Evolutionary conservation across 225 moss, liverwort and hornwort species (phyloP), one percentile per base, ranked within the genome.

Genomic region (Sphagnum tenellum): DNA sequence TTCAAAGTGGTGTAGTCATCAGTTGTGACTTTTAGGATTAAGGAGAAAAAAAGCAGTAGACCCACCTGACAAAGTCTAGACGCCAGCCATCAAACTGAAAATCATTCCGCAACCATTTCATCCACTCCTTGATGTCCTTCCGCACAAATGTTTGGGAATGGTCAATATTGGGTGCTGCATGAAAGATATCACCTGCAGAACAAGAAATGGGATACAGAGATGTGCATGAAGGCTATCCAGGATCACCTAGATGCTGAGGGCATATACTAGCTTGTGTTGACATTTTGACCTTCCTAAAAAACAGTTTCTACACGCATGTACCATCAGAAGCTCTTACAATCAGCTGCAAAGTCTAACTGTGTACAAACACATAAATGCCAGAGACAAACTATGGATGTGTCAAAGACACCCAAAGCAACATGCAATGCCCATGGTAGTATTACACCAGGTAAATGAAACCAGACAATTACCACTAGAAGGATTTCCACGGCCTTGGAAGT

Each of bases 101-200:
- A 52, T 88, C 93, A 12, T 73, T 72, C 63, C 86, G 77, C 57
- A 93, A 70, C 93, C 89, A 89, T 70, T 82, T 81, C 89, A 89
- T 82, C 89, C 89, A 89, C 48, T 81, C 84, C 48, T 44, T 67
- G 58, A 93, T 86, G 74, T 88, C 93, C 47, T 75, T 86, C 45
- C 86, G 82, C 11, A 93, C 88, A 53, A 93, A 93, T 12, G 82
- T 82, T 69, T 93, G 88, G 52, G 89, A 89, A 77, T 93, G 93
- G 76, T 93, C 93, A 56, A 93, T 86, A 69, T 93, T 89, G 70
- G 89, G 88, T 73, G 89, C 93, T 70, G 86, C 89, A 70, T 89
- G 93, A 62, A 93, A 93, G 69, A 89, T 75, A 73, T 93, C 93
- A 14, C 89, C 86, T 89, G 82, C 64, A 73, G 4, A 59, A 9